Conservation (phyloP, 257 asterid species). For the Solanum megistacrolobum region DNA sequence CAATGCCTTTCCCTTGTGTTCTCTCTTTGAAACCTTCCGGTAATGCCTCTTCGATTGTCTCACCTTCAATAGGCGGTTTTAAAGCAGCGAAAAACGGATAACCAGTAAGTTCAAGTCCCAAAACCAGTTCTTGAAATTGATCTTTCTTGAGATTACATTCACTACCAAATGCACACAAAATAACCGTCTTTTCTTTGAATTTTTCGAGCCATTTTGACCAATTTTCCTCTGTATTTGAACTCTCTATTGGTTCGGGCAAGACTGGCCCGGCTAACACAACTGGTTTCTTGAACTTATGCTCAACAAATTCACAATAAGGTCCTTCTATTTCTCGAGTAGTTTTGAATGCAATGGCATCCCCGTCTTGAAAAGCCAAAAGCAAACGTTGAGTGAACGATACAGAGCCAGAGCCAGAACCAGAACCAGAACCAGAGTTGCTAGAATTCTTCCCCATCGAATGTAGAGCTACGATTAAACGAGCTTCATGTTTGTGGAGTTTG, state of each 20-base stretch:
- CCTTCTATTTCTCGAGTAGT: constrained; percentile 38
- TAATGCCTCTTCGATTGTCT: constrained; percentile 9
- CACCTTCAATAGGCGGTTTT: constrained; percentile 17
- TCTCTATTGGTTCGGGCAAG: constrained; percentile 15
- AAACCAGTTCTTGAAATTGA: constrained; percentile 18
- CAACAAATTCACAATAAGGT: constrained; percentile 17
- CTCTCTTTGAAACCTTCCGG: constrained; percentile 17
- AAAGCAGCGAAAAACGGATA: constrained; percentile 20
- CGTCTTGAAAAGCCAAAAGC: constrained; percentile 8
- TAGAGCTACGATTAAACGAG: constrained; percentile 12
- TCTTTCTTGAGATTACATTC: constrained; percentile 24
- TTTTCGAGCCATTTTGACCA: constrained; percentile 30
- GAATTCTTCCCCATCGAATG: neutral
- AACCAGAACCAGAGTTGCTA: neutral
- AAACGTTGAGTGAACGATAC: neutral
- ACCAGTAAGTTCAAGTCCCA: constrained; percentile 24
- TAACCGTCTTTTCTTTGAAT: constrained; percentile 16
- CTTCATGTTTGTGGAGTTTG: constrained; percentile 28
- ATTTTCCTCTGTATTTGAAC: constrained; percentile 7
- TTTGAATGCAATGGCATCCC: constrained; percentile 31
- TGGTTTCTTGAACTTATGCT: constrained; percentile 23
- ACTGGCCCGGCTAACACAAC: constrained; percentile 36
- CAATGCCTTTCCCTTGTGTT: constrained; percentile 10
- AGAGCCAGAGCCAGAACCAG: neutral
- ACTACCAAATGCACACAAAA: constrained; percentile 43